Base-by-base conservation (phyloP, 192 early-diverging fungal species). In the Podila epicladia region DNA sequence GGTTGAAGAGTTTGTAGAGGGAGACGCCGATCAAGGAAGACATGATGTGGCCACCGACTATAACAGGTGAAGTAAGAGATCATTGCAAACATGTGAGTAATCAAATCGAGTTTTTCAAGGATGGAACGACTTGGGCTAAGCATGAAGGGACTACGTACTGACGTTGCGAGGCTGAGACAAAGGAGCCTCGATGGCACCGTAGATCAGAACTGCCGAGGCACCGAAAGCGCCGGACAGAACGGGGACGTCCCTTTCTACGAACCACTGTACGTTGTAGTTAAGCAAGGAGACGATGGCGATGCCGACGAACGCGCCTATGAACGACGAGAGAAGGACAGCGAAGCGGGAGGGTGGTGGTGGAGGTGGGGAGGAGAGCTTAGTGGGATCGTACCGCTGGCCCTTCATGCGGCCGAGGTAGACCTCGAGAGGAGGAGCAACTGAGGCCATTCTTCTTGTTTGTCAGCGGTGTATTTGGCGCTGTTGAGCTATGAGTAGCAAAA, bases 201-300 rank as follows among this genome's bases (percentile, higher is more conserved):
- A 92, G 1, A 91, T 55, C n/a, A 92, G 67, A 2, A 92, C 89
- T 4, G 89, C 87, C 15, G 86, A 77, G 15, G 91, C 91, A 51
- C 91, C 91, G 82, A 87, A 74, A 37, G 77, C 74, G 12, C 66
- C 71, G 17, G 59, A 59, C 0, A 84, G 63, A n/a, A 79, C 72
- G 20, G 71, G 80, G 19, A 41, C 28, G 19, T 75, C 49, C 22
- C 74, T 49, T 0, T 75, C 83, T 15, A 80, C n/a, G 63, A 80
- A 80, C 65, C 71, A 80, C 28, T 69, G 53, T 0, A 62, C 66
- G 51, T 80, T 73, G 29, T 65, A 80, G 29, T 59, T 72, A 9
- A 84, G 55, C 1, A 59, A 48, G n/a, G 80, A 50, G 38, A 83
- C 65, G 50, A 67, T 67, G 50, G 73, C 55, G 37, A 85, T 83